These are phyloP conservation scores for Bisporella sp. DNA, from an alignment of 2,329 filamentous ascomycete genomes.

Conservation along the genomic window DNA sequence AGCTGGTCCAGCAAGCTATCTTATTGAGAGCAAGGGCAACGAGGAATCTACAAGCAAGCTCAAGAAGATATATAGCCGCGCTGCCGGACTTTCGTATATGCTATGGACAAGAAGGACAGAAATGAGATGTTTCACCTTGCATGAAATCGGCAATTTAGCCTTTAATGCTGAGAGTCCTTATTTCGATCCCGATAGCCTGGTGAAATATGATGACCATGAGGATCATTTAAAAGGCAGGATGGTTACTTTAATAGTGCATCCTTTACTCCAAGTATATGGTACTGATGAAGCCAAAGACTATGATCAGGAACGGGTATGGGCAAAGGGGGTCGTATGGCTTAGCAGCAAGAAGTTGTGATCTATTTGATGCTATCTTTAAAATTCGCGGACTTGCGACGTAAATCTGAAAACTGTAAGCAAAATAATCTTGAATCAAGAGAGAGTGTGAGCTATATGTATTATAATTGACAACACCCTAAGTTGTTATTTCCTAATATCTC, in stretches of 20 bases:
- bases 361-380: too few species aligned
- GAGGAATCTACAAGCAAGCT: constrained; percentile 1
- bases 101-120: constrained; percentile 13
- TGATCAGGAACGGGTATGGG: constrained; percentile 12
- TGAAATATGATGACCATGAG: constrained; percentile 8
- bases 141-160: background rate
- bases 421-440: too few species aligned
- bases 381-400: too few species aligned
- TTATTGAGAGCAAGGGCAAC: background rate
- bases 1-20: constrained; percentile 3
- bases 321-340: constrained; percentile 14
- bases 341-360: constrained; percentile 7
- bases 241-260: constrained; percentile 13
- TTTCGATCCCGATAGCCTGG: constrained; percentile 6
- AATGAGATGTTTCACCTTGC: constrained; percentile 6
- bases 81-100: constrained; percentile 9
- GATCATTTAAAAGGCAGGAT: constrained; percentile 7
- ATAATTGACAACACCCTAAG: too few species aligned
- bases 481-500: too few species aligned
- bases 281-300: constrained; percentile 16
- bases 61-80: constrained; percentile 5
- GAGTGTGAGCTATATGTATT: too few species aligned
- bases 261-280: constrained; percentile 7
- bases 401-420: too few species aligned
- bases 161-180: constrained; percentile 5